Conservation (phyloP, 139 green algal genomes). For the Gonium pectorale region DNA sequence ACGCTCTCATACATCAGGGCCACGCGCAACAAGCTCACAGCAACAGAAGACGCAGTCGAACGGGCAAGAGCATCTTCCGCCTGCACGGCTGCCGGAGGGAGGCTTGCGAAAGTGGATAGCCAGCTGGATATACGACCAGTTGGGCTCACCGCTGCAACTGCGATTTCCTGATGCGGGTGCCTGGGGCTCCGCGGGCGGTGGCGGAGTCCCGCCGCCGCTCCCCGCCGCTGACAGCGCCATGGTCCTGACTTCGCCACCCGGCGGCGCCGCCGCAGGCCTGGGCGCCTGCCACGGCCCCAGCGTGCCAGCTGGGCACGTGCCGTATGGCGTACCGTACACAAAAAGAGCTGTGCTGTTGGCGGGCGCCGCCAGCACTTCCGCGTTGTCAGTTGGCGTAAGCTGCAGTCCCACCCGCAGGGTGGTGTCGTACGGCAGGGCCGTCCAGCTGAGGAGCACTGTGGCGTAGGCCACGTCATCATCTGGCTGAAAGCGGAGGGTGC, state of each 20-base stretch:
- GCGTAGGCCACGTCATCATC: neutral
- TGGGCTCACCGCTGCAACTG: neutral
- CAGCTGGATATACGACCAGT: too few relatives aligned
- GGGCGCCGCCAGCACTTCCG: neutral
- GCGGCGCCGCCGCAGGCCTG: neutral
- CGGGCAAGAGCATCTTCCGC: too few relatives aligned
- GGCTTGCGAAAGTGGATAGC: neutral
- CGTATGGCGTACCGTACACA: constrained; percentile 25
- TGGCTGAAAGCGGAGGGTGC: neutral
- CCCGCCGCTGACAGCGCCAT: neutral
- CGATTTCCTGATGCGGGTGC: neutral
- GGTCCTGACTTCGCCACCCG: neutral
- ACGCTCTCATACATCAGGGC: neutral
- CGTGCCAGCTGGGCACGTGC: constrained; percentile 26
- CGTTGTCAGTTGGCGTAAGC: constrained; percentile 12
- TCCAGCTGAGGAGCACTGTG: neutral
- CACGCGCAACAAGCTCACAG: neutral
- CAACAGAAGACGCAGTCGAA: too few relatives aligned
- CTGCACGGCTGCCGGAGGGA: neutral
- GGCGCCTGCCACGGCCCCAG: neutral
- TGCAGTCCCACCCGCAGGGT: neutral
- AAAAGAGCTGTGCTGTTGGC: neutral
- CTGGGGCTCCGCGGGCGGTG: neutral
- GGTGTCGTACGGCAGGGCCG: neutral
- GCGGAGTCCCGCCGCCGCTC: neutral